These are phyloP conservation scores for Zopfia rhizophila DNA, from an alignment of 2,329 filamentous ascomycete genomes.

Conservation along the genomic window DNA sequence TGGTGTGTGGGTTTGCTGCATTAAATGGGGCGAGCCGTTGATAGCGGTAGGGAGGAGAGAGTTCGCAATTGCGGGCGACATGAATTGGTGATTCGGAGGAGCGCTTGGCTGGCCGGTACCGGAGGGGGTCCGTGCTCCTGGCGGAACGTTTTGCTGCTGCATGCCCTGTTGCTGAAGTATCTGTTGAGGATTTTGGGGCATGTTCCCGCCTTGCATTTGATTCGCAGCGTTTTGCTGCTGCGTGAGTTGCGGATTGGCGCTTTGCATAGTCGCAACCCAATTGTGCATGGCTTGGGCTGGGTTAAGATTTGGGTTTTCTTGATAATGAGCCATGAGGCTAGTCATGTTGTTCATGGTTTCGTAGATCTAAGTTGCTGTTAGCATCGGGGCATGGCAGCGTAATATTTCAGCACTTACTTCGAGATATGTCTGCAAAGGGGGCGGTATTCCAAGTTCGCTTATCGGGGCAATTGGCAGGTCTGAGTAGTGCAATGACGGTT, in stretches of 20 bases:
- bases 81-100: conserved; percentile 57
- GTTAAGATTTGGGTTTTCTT: conserved; percentile 62
- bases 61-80: conserved; percentile 68
- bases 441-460: conserved; percentile 65
- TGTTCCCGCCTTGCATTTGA: conserved; percentile 31
- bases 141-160: conserved; percentile 33
- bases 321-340: conserved; percentile 67
- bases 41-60: conserved; percentile 62
- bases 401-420: conserved; percentile 61
- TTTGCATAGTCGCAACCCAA: conserved; percentile 61
- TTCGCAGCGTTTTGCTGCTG: conserved; percentile 28
- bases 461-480: conserved; percentile 59
- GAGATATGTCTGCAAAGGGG: conserved; percentile 67
- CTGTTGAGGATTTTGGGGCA: conserved; percentile 35
- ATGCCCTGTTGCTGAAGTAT: conserved; percentile 36
- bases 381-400: conserved; percentile 21
- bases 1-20: conserved; percentile 54
- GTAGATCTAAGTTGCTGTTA: conserved; percentile 62
- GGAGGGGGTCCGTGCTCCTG: conserved; percentile 44
- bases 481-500: conserved; percentile 57
- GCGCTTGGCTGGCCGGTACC: conserved; percentile 40
- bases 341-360: conserved; percentile 74
- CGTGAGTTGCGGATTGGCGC: conserved; percentile 31
- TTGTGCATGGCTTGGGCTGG: conserved; percentile 66
- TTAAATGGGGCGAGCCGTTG: conserved; percentile 60